Evolutionary conservation across 2,329 filamentous ascomycete genomes (phyloP).

Genomic region (Atkinsonella hypoxylon): DNA sequence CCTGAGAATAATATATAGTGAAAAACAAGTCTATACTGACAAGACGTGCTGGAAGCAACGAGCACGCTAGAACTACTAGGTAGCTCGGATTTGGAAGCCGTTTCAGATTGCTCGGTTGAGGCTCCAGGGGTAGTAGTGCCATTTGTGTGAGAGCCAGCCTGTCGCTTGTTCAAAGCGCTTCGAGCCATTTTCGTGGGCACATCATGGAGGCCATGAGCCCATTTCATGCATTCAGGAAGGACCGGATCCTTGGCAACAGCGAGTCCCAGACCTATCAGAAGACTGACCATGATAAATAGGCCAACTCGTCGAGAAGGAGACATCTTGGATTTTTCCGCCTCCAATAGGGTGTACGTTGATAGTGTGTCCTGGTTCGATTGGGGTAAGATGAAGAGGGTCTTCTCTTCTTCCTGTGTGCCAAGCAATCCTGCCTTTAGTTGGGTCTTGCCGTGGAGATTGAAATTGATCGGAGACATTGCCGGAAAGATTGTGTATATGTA

Average conservation of each 20-base stretch:
- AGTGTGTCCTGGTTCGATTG: slow-evolving; percentile 1
- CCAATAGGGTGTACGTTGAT: not conserved
- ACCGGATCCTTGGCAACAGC: slow-evolving; percentile 4
- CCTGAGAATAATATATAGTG: not conserved
- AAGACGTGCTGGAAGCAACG: not conserved
- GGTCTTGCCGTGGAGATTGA: slow-evolving; percentile 4
- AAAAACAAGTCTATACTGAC: not conserved
- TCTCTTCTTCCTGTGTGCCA: slow-evolving; percentile 14
- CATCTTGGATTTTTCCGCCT: slow-evolving; percentile 6
- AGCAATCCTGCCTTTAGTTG: slow-evolving; percentile 14
- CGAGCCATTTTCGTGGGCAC: not conserved
- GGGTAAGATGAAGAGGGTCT: slow-evolving; percentile 6
- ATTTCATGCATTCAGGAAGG: slow-evolving; percentile 1
- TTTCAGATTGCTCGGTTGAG: not conserved
- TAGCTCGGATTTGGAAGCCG: not conserved
- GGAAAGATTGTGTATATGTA: not conserved
- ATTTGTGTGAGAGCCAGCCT: slow-evolving; percentile 2
- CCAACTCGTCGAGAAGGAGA: slow-evolving; percentile 8
- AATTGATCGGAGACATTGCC: slow-evolving; percentile 9
- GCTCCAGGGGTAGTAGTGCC: not conserved
- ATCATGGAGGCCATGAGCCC: not conserved
- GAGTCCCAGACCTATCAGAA: slow-evolving; percentile 16
- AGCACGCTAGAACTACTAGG: not conserved
- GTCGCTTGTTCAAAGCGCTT: slow-evolving; percentile 3
- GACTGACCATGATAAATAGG: slow-evolving; percentile 13